phyloP scores from a whole-genome alignment of 78 protist species.

The Pigoraptor vietnamica region DNA sequence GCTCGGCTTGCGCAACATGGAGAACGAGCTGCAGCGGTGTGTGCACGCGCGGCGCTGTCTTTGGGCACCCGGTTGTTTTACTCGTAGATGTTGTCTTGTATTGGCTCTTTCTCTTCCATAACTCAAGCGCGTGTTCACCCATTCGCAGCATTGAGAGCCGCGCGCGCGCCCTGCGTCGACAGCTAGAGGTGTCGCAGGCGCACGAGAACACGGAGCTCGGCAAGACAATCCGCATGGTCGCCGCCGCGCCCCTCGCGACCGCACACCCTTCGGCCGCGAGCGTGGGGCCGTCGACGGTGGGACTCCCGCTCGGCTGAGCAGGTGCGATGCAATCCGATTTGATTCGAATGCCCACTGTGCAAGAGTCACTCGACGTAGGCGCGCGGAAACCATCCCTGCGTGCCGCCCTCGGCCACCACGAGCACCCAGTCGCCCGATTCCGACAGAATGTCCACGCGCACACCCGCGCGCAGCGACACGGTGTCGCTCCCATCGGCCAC shows the following conservation, averaged over 20 bases:
- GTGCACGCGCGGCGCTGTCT: neutral
- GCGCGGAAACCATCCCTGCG: neutral
- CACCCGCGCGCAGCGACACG: neutral
- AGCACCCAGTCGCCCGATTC: neutral
- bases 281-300: neutral
- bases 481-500: neutral
- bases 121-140: neutral
- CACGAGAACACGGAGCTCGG: neutral
- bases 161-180: neutral
- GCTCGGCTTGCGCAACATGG: neutral
- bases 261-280: neutral
- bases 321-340: too few relatives aligned
- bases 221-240: neutral
- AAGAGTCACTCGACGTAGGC: neutral
- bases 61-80: too few relatives aligned
- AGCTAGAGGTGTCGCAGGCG: neutral
- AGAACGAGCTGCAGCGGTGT: neutral
- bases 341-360: neutral
- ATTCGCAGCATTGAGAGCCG: neutral
- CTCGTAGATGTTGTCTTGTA: too few relatives aligned
- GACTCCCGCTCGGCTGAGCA: neutral
- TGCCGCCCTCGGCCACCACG: neutral
- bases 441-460: neutral
- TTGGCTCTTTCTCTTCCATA: neutral
- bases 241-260: neutral